A percentile compares a stretch with the other conserved stretches of the same genome.
Evolutionary conservation across 2,329 filamentous ascomycete species (phyloP).

Genomic region (Aureobasidium sp.): DNA sequence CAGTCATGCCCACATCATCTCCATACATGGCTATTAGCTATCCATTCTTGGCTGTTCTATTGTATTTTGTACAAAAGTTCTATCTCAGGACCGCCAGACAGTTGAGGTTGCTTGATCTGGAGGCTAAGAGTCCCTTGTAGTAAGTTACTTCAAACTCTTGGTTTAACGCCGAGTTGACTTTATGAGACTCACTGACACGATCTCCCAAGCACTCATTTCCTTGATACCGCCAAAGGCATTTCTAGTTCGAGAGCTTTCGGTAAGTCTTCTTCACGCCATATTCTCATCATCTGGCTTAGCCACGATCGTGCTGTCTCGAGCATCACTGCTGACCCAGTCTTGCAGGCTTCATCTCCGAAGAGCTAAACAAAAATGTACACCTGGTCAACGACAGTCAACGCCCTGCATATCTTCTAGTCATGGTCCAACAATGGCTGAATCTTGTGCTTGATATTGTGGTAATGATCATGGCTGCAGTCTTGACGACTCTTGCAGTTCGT

Average conservation of each 20-base stretch:
- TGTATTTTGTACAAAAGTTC: constrained; percentile 39
- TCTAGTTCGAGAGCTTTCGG: constrained; percentile 44
- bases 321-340: constrained; percentile 31
- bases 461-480: constrained; percentile 21
- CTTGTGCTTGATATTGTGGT: constrained; percentile 33
- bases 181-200: constrained; percentile 29
- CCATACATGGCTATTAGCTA: constrained; percentile 21
- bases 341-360: constrained; percentile 37
- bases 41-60: constrained; percentile 31
- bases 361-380: constrained; percentile 18
- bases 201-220: constrained; percentile 36
- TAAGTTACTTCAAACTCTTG: constrained; percentile 19
- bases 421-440: constrained; percentile 37
- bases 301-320: too few relatives aligned
- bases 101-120: constrained; percentile 46
- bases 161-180: too few relatives aligned
- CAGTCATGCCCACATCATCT: constrained; percentile 31
- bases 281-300: too few relatives aligned
- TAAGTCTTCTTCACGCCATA: constrained; percentile 29
- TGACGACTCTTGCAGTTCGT: constrained; percentile 31
- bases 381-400: constrained; percentile 34
- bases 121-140: constrained; percentile 43
- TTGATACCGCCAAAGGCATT: constrained; percentile 41
- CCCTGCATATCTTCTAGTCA: constrained; percentile 37
- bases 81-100: constrained; percentile 42